Evolutionary conservation across 495 filamentous ascomycete genomes (phyloP).

Genomic region (Penicillium subrubescens): DNA sequence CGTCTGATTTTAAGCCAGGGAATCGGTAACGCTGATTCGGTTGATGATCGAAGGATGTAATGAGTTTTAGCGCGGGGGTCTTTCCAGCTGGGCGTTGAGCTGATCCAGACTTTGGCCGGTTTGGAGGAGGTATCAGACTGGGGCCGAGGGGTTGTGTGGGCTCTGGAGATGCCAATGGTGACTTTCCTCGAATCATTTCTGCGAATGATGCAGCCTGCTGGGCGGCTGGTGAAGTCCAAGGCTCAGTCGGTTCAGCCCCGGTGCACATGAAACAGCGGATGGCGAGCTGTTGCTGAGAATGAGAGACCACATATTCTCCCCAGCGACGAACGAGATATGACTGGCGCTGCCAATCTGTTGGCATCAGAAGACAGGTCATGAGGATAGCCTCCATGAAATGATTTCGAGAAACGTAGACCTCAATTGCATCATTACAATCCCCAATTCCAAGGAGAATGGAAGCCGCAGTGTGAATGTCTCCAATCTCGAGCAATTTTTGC

Average conservation of each 20-base stretch:
- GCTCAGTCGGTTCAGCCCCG: conserved; percentile 72
- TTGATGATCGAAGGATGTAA: conserved; percentile 78
- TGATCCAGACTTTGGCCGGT: conserved; percentile 29
- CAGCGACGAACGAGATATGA: conserved; percentile 86
- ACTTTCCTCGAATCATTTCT: conserved; percentile 34
- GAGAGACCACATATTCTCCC: conserved; percentile 88
- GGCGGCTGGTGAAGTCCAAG: conserved; percentile 82
- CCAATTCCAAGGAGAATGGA: conserved; percentile 90
- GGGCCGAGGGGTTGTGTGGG: conserved; percentile 33
- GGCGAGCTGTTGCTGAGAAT: conserved; percentile 84
- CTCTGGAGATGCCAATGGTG: conserved; percentile 50
- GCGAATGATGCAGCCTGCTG: conserved; percentile 59
- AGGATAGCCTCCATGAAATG: conserved; percentile 89
- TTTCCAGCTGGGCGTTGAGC: conserved; percentile 58
- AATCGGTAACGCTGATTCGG: conserved; percentile 64
- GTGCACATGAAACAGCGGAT: conserved; percentile 91
- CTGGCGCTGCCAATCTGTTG: conserved; percentile 85
- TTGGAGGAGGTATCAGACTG: conserved; percentile 28
- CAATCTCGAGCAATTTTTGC: conserved; percentile 83
- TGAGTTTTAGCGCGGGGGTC: conserved; percentile 85
- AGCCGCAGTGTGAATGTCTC: conserved; percentile 88
- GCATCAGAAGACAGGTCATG: conserved; percentile 73
- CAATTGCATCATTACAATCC: conserved; percentile 91
- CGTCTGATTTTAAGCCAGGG: conserved; percentile 65
- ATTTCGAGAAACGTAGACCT: conserved; percentile 92